Base-by-base conservation (phyloP, 2,329 filamentous ascomycete genomes). In the Clonostachys rosea region DNA sequence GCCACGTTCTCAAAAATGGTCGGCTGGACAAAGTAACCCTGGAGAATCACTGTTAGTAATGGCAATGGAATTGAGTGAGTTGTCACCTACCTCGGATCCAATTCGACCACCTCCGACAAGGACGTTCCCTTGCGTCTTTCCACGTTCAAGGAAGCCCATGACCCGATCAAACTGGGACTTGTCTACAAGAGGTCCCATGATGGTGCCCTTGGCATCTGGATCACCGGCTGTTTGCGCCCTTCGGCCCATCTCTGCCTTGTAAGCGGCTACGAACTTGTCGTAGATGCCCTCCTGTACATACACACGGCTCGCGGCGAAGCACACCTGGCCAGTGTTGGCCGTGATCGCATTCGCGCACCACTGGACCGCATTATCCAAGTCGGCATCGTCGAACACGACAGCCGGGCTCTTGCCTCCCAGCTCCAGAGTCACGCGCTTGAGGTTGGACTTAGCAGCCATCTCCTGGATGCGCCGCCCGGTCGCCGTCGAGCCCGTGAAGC, bases 291-390 rank as follows among this genome's bases (percentile, higher is more conserved):
- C 66, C 2, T 84, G 84, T 5, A 89, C 78, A 61, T 88, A 88
- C 9, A 89, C 83, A 4, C 86, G 71, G 1, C 84, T 87, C 6
- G 84, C 84, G 53, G 88, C 88, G 34, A 85, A 87, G 70, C 86
- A 90, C 43, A 89, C 83, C 62, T 90, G 86, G 16, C 86, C 86
- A 0, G 82, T 82, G 56, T 89, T 88, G 48, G 80, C 81, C 69
- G 87, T 84, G 74, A 89, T 63, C 12, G 66, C 56, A 47, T 61
- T 60, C 24, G 59, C 59, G 13, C 59, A 59, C 63, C 64, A 68
- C 5, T 49, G 54, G 7, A 62, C 81, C 11, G 84, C 84, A 53
- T 74, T 76, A 34, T 85, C 79, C 35, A 88, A 58, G 45, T 85
- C 76, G 6, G 78, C 81, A 55, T 87, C 84, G 3, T 81, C 79